A percentile compares a stretch with the other conserved stretches of the same genome.
phyloP scores from a whole-genome alignment of 1,139 yeast species.

The Suhomyces anneliseae region DNA sequence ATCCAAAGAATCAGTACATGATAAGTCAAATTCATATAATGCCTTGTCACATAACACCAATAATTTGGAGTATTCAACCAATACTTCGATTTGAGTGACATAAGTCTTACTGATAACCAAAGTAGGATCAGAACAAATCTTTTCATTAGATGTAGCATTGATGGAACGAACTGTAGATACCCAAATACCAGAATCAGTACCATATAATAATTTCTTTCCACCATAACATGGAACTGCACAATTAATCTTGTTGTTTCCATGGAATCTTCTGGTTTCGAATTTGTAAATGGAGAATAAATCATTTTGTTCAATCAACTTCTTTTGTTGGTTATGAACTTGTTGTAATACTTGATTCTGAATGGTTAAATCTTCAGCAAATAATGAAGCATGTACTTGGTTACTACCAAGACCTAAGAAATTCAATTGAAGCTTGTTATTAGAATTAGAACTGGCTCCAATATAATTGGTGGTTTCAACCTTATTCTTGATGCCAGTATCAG shows the following conservation, averaged over 20 bases:
- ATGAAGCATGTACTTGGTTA: conserved; percentile 44
- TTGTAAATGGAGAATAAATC: conserved; percentile 81
- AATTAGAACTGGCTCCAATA: conserved; percentile 20
- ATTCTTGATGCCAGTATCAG: conserved; percentile 37
- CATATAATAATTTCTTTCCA: conserved; percentile 85
- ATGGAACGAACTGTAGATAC: conserved; percentile 61
- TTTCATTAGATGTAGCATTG: conserved; percentile 44
- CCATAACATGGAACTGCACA: conserved; percentile 96
- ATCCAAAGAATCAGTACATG: conserved; percentile 66
- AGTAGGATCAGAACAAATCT: conserved; percentile 69
- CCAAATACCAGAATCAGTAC: conserved; percentile 91
- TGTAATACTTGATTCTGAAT: conserved; percentile 82
- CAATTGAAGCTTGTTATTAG: conserved; percentile 45
- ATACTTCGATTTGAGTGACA: conserved; percentile 85
- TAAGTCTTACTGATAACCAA: conserved; percentile 73
- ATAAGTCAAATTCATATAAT: conserved; percentile 76
- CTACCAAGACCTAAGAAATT: conserved; percentile 48
- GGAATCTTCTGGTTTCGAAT: conserved; percentile 70
- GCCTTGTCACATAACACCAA: conserved; percentile 82
- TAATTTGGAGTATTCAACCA: conserved; percentile 87
- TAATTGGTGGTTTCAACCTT: conserved; percentile 30
- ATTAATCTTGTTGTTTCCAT: conserved; percentile 71
- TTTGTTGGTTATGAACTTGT: conserved; percentile 77
- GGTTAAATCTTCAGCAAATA: conserved; percentile 50
- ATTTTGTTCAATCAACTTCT: conserved; percentile 64